These are phyloP conservation scores for Podospora anserina DNA, from an alignment of 495 filamentous ascomycete species.

Conservation along the genomic window DNA sequence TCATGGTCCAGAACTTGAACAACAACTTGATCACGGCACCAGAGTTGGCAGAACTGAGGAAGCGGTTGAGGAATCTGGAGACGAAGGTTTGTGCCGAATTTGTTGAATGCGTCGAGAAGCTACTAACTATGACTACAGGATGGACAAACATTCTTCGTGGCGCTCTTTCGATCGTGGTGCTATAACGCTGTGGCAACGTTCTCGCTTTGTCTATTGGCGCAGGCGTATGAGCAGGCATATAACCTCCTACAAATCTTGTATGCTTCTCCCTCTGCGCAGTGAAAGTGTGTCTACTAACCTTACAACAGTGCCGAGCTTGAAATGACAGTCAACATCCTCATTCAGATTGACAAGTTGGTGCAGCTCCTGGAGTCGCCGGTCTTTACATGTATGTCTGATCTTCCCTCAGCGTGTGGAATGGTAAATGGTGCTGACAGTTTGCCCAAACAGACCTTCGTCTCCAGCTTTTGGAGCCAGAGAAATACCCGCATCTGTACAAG, in stretches of 20 bases:
- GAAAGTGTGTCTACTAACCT: background rate
- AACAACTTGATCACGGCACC: slow-evolving; percentile 98
- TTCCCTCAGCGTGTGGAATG: background rate
- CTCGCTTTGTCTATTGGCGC: slow-evolving; percentile 89
- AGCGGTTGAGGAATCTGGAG: slow-evolving; percentile 85
- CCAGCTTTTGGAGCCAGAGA: slow-evolving; percentile 96
- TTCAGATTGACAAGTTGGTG: slow-evolving; percentile 98
- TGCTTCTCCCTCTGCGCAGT: background rate
- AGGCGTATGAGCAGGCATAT: slow-evolving; percentile 98
- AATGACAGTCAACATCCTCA: slow-evolving; percentile 98
- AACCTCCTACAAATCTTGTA: slow-evolving; percentile 95
- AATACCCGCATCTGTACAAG: slow-evolving; percentile 95
- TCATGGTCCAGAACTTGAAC: slow-evolving; percentile 99
- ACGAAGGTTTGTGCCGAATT: slow-evolving; percentile 55
- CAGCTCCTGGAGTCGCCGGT: slow-evolving; percentile 97
- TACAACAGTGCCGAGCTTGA: slow-evolving; percentile 80
- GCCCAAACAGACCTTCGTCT: slow-evolving; percentile 72
- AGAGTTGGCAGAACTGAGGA: slow-evolving; percentile 85
- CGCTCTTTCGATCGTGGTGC: slow-evolving; percentile 95
- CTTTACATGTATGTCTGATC: slow-evolving; percentile 74
- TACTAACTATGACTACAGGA: slow-evolving; percentile 51
- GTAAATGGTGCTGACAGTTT: background rate
- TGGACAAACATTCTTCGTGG: slow-evolving; percentile 90
- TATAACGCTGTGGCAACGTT: slow-evolving; percentile 98
- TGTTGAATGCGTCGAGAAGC: background rate